Evolutionary conservation across 2,329 filamentous ascomycete genomes (phyloP), one percentile per base, ranked within the genome.

Genomic region (Calonectria naviculata): DNA sequence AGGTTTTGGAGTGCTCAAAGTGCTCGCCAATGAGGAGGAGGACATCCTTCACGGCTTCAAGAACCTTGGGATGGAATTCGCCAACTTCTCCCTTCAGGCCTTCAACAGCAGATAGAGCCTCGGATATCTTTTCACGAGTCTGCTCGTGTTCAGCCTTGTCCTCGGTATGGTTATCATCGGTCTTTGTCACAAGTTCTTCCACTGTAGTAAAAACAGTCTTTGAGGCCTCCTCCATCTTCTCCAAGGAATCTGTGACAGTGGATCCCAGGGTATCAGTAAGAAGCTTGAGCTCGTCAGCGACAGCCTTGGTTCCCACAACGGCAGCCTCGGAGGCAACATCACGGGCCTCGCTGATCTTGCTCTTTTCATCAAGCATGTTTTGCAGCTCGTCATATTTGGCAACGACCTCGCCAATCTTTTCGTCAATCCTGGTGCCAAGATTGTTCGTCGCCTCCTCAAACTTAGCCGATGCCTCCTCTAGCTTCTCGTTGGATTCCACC

Each of bases 301-400:
- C 90, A 5, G 90, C 88, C 83, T 95, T 98, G 29, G 93, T 96
- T 71, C 88, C 90, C 19, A 91, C 87, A 9, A 97, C 86, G 5
- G 95, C 91, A 67, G 93, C 92, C 70, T 95, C 90, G 73, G 95
- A 92, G 74, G 93, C 90, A 38, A 89, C 84, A 36, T 94, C 91
- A 69, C 93, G 92, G 74, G 93, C 92, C 76, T 96, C 94, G 65
- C 91, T 90, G 38, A 92, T 89, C 74, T 92, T 91, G 60, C 92
- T 89, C 76, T 93, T 93, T 58, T 94, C 92, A 52, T 97, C 93
- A 34, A 94, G 89, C 9, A 91, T 86, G 24, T 89, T 85, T 79
- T 97, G 93, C 73, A 95, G 92, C 71, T 97, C 94, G 67, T 98
- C 95, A 79, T 98, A 97, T 81, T 97, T 98, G 75, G 89, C 87